Base-by-base conservation (phyloP, 2,329 filamentous ascomycete genomes). In the Ophiostoma angusticollis region DNA sequence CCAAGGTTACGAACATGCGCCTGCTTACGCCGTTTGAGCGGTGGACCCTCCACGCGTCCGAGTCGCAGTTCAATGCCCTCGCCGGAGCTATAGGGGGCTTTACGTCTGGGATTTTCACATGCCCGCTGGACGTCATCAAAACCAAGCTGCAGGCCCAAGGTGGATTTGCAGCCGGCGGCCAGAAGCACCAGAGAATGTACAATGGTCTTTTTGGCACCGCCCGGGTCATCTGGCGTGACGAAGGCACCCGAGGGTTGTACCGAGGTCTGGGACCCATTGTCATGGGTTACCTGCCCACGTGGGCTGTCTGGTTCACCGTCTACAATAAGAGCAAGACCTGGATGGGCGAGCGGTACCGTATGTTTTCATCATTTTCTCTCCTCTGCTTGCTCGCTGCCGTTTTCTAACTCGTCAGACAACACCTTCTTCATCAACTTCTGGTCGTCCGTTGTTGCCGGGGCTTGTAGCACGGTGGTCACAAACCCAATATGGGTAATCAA, bases 401-500 rank as follows among this genome's bases (percentile, higher is more conserved):
- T 29, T 8, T 11, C 31, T 12, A 16, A 19, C 12, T 6, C 14
- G 7, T 5, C 52, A 84, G 82, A 78, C 45, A 89, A 84, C 55
- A 75, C 74, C 53, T 80, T 84, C 63, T 57, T 85, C 31, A 74
- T 89, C 52, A 85, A 84, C 54, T 80, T 91, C 48, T 87, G 83
- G 66, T 91, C 91, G 17, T 94, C 91, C 9, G 75, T 98, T 44
- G 73, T 86, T 41, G 91, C 89, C 18, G 91, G 91, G 38, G 86
- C 78, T 45, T 94, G 83, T 63, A 95, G 87, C 49, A 98, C 91
- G 4, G 71, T 96, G 46, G 82, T 80, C 46, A 98, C 91, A 18
- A 98, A 96, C 58, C 91, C 91, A 1, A 98, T 98, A 45, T 98
- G 91, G 91, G 91, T 98, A 27, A 94, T 98, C 64, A 98, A 98